Conservation (phyloP, 1,284 basidiomycete species). For the Irpex lacteus region DNA sequence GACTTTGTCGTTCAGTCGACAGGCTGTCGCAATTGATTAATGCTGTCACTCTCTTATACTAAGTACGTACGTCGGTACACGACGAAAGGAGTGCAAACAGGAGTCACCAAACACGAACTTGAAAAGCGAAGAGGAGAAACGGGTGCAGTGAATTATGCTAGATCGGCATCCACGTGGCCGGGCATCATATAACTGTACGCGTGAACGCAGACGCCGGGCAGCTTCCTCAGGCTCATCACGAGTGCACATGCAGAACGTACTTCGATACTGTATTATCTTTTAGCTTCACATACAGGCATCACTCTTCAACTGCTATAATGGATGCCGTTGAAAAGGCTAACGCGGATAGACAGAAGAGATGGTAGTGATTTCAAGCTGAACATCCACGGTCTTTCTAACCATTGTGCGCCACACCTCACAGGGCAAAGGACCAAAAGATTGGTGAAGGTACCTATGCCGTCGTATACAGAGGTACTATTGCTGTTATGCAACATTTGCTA, state of each 20-base stretch:
- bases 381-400: not conserved
- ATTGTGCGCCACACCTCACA: constrained; percentile 27
- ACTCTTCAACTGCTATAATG: constrained; percentile 40
- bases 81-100: no score
- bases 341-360: constrained; percentile 63
- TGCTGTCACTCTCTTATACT: no score
- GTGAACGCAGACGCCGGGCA: not conserved
- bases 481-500: not conserved
- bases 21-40: no score
- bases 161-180: not conserved
- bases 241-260: not conserved
- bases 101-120: no score
- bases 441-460: constrained; percentile 98
- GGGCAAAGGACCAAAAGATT: constrained; percentile 85
- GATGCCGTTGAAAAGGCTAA: constrained; percentile 78
- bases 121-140: no score
- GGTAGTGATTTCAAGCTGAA: constrained; percentile 38
- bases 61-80: no score
- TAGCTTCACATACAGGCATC: not conserved
- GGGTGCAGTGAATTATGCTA: no score
- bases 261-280: not conserved
- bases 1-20: no score
- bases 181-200: not conserved
- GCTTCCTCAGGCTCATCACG: not conserved
- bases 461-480: constrained; percentile 82